Base-by-base conservation (phyloP, 805 yeast genomes). In the Candida koratica region DNA sequence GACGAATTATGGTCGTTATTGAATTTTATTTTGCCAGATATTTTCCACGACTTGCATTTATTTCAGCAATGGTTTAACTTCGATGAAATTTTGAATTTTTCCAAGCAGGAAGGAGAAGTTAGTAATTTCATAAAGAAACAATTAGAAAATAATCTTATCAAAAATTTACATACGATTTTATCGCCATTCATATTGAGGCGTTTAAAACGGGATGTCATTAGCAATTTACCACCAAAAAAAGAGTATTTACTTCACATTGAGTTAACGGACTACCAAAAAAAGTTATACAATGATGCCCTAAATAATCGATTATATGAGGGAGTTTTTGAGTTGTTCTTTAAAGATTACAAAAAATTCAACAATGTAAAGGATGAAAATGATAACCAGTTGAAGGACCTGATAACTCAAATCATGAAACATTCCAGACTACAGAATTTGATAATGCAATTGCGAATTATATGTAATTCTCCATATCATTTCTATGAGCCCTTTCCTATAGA, bases 51-150 rank as follows among this genome's bases (percentile, higher is more conserved):
- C 57, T 72, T 89, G 42, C 90, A 81, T 34, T 70, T 88, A 28
- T 90, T 90, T 53, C 94, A 90, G 56, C 83, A 81, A 52, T 90
- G 97, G 97, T 93, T 90, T 60, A 94, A 93, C 56, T 84, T 84
- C 48, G 75, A 79, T 30, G 79, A 75, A 25, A 53, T 81, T 26
- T 69, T 73, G 5, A 60, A 63, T 14, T 46, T 56, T 11, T 25
- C 28, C 5, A 25, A 25, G 15, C 28, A 42, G 22, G 48, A 43
- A 8, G 47, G 46, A 7, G 75, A 70, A 34, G 66, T 71, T 17
- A 71, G 60, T 42, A 69, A 64, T 45, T 53, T 79, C 26, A 75
- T 87, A 25, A 77, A 77, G 67, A 75, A 47, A 73, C 82, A 54
- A 38, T 49, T 66, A 27, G 68, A 64, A 41, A 54, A 51, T 34